Base-by-base conservation (phyloP, 1,284 basidiomycete genomes). In the Kalmanozyma brasiliensis region DNA sequence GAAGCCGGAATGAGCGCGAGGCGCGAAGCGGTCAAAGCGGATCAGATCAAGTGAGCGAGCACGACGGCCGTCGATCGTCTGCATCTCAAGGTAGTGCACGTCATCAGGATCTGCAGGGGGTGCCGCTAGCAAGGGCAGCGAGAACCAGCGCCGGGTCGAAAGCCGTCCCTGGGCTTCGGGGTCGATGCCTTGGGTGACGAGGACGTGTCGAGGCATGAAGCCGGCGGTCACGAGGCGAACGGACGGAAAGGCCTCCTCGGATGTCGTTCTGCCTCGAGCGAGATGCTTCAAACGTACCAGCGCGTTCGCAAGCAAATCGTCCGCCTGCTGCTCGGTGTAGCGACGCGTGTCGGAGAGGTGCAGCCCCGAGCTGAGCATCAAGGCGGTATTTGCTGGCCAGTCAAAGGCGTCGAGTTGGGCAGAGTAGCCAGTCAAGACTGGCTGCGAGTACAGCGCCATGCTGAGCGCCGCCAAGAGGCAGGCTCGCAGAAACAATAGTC, bases 301-400 rank as follows among this genome's bases (percentile, higher is more conserved):
- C 11, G 52, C 37, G 19, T 47, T 55, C 13, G 52, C 52, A 13
- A 55, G 45, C 10, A 55, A 55, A 2, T 47, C 32, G 24, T 55
- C 52, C 1, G 44, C 44, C n/a, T 47, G 17, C 2, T 24, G 17
- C 32, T 53, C 52, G 43, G 4, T 32, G 20, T 53, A 53, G 7
- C n/a, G 46, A 11, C 13, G 7, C 3, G 29, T 19, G 4, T 8
- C 4, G 8, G 14, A 6, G 9, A 34, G 35, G 14, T 37, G 46
- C 9, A 4, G 0, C 13, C 22, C 19, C 9, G 29, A 8, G 16
- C 22, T 9, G 16, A 53, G 43, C 16, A 26, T 46, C n/a, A 20
- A 2, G 7, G 17, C 29, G 9, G 37, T 44, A 22, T 42, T 24
- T 0, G 6, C 17, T n/a, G 52, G 45, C 52, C 52, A 55, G 16